phyloP scores from a whole-genome alignment of 1,284 basidiomycete genomes.

The Sphaerobolus stellatus region DNA sequence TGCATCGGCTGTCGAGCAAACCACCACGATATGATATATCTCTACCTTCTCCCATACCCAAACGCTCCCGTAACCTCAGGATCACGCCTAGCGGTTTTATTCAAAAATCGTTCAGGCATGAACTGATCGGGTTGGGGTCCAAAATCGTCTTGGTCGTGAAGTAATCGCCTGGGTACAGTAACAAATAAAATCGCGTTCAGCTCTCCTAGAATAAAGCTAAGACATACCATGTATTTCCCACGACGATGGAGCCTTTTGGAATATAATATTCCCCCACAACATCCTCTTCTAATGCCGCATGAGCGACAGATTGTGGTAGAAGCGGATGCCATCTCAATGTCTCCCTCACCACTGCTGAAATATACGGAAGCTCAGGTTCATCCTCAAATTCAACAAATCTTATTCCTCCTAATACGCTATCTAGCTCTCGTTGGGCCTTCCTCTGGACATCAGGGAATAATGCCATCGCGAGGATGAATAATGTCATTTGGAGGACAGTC shows the following conservation, averaged over 20 bases:
- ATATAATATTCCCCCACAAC: slow-evolving; percentile 36
- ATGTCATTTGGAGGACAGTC: slow-evolving; percentile 42
- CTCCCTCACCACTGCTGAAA: slow-evolving; percentile 28
- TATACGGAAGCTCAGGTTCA: slow-evolving; percentile 37
- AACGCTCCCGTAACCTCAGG: background rate
- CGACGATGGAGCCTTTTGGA: slow-evolving; percentile 35
- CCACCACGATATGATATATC: background rate
- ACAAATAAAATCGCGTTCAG: slow-evolving; percentile 1
- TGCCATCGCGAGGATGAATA: slow-evolving; percentile 57
- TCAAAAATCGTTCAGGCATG: slow-evolving; percentile 3
- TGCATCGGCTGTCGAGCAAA: background rate
- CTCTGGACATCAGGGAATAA: slow-evolving; percentile 49
- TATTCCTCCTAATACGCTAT: slow-evolving; percentile 56
- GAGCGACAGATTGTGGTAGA: slow-evolving; percentile 19
- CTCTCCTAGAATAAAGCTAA: slow-evolving; percentile 5
- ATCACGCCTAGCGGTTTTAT: background rate
- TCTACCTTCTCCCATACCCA: slow-evolving; percentile 8
- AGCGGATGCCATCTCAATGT: slow-evolving; percentile 29
- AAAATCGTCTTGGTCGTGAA: background rate
- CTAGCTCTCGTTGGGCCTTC: slow-evolving; percentile 63
- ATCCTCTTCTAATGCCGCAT: slow-evolving; percentile 24
- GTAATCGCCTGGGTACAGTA: background rate
- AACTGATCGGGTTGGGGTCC: slow-evolving; percentile 1
- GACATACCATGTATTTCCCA: slow-evolving; percentile 29
- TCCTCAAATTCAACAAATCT: slow-evolving; percentile 63